Percentiles rank a stretch among this genome's conserved stretches.
Evolutionary conservation across 306 rosid genomes (phyloP).

Genomic region (Citrullus amarus): DNA sequence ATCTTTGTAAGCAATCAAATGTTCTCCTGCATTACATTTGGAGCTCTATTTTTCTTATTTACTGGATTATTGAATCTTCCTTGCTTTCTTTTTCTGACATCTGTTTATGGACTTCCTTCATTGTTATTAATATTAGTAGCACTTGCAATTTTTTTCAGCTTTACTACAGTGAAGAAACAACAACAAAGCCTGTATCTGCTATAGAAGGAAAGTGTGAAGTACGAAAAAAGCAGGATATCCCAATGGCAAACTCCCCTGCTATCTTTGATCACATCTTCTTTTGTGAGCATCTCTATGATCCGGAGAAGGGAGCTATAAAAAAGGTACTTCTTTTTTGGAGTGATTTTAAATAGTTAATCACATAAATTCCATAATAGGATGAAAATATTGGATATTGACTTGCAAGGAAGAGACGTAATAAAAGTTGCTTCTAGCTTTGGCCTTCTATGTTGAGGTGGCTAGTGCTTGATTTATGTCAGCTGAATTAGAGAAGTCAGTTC

Average conservation of each 20-base stretch:
- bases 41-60: background rate
- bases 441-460: background rate
- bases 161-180: conserved; percentile 35
- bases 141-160: conserved; percentile 20
- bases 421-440: background rate
- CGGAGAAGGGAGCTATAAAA: conserved; percentile 36
- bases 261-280: conserved; percentile 37
- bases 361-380: background rate
- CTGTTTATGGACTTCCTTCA: background rate
- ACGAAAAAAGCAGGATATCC: conserved; percentile 32
- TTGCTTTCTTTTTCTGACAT: background rate
- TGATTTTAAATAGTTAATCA: background rate
- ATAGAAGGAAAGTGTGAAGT: conserved; percentile 45
- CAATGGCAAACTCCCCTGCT: conserved; percentile 14
- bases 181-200: conserved; percentile 10
- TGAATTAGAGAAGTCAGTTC: background rate
- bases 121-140: background rate
- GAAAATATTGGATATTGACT: background rate
- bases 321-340: conserved; percentile 19
- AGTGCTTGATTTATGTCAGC: background rate
- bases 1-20: background rate
- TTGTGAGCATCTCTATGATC: conserved; percentile 40
- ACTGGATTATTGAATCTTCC: background rate
- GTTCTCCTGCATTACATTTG: background rate
- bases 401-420: background rate